phyloP scores from a whole-genome alignment of 164 flowering plant species.

The Paratinospora sagittata region DNA sequence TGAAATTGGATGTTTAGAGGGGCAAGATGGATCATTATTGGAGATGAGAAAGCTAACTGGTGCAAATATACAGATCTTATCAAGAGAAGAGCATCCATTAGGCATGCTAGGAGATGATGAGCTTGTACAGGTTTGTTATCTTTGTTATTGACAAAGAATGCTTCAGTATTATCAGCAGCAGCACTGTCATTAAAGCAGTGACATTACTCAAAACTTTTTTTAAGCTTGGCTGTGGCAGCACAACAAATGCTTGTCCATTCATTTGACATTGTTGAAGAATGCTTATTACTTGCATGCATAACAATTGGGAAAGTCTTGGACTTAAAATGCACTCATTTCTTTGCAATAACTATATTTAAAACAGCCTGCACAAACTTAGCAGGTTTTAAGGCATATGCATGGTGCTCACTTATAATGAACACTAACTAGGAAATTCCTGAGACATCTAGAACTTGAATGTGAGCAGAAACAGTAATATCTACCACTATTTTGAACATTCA shows the following conservation, averaged over 20 bases:
- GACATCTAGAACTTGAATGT: not conserved
- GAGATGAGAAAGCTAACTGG: constrained; percentile 62
- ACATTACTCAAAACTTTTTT: not conserved
- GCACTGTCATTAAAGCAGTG: no score
- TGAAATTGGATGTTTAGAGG: constrained; percentile 72
- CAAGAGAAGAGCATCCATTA: constrained; percentile 60
- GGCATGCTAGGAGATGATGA: constrained; percentile 50
- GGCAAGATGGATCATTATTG: constrained; percentile 57
- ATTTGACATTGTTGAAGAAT: constrained; percentile 6
- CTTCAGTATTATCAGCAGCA: not conserved
- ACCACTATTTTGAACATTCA: not conserved
- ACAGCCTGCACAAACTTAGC: not conserved
- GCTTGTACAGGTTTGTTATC: constrained; percentile 72
- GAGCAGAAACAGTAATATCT: not conserved
- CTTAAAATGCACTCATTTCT: not conserved
- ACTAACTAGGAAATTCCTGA: not conserved
- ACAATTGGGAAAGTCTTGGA: no score
- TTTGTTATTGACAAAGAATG: not conserved
- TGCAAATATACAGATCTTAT: constrained; percentile 65
- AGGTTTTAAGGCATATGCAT: not conserved
- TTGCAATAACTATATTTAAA: not conserved
- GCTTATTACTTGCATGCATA: not conserved
- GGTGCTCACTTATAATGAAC: not conserved
- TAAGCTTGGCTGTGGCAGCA: not conserved
- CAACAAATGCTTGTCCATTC: not conserved